These are phyloP conservation scores for Nicotiana attenuata DNA, from an alignment of 257 asterid genomes.

Conservation along the genomic window DNA sequence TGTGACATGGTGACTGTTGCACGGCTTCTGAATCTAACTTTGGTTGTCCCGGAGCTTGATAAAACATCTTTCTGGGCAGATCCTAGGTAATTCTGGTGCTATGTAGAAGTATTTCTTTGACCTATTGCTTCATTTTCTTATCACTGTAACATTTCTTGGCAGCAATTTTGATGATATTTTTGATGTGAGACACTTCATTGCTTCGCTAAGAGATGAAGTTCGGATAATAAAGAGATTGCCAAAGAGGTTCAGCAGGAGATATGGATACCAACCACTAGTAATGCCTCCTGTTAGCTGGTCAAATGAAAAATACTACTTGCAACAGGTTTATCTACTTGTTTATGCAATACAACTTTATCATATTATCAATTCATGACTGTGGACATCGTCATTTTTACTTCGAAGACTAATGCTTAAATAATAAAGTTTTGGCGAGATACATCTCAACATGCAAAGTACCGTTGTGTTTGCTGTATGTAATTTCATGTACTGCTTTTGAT, in stretches of 20 bases:
- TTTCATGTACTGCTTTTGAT: neutral
- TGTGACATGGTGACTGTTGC: slow-evolving; percentile 98
- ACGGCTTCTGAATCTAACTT: slow-evolving; percentile 82
- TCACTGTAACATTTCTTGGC: slow-evolving; percentile 27
- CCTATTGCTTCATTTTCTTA: neutral
- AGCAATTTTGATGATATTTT: slow-evolving; percentile 85
- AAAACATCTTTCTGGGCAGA: slow-evolving; percentile 98
- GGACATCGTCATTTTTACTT: neutral
- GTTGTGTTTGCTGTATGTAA: neutral
- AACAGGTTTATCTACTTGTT: slow-evolving; percentile 52
- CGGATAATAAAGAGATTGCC: slow-evolving; percentile 74
- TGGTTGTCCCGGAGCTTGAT: slow-evolving; percentile 93
- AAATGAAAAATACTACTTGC: slow-evolving; percentile 78
- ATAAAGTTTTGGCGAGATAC: neutral
- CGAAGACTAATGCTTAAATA: neutral
- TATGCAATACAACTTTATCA: slow-evolving; percentile 3
- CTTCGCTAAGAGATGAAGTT: slow-evolving; percentile 86
- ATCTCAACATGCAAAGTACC: neutral
- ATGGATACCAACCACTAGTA: slow-evolving; percentile 57
- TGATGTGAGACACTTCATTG: slow-evolving; percentile 74
- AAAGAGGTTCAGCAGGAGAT: slow-evolving; percentile 54
- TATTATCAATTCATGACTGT: neutral
- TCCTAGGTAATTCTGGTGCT: slow-evolving; percentile 59
- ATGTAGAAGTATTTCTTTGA: neutral
- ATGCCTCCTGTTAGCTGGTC: slow-evolving; percentile 99